phyloP scores from a whole-genome alignment of 768 basidiomycete species.

The Tulasnella sp. region DNA sequence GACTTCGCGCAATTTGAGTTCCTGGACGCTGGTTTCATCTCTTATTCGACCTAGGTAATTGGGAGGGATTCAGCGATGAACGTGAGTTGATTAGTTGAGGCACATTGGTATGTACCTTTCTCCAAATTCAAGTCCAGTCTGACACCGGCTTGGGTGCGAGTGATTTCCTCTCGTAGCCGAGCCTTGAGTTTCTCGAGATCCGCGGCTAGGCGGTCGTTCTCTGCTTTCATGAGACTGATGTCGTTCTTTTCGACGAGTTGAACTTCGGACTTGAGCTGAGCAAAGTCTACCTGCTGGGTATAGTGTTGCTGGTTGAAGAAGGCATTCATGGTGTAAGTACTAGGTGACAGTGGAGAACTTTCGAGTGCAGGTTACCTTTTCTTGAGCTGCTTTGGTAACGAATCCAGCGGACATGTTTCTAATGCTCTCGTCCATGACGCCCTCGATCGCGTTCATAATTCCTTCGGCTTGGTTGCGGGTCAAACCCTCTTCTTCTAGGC shows the following conservation, averaged over 20 bases:
- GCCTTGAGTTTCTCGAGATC: constrained; percentile 96
- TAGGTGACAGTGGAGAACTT: neutral
- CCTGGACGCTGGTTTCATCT: constrained; percentile 86
- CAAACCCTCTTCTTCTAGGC: constrained; percentile 82
- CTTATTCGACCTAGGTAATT: constrained; percentile 64
- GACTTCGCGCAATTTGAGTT: constrained; percentile 95
- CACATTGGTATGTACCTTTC: constrained; percentile 47
- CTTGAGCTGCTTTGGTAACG: constrained; percentile 94
- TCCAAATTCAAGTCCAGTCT: constrained; percentile 92
- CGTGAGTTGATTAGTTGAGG: neutral
- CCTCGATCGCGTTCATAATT: constrained; percentile 94
- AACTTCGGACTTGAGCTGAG: constrained; percentile 92
- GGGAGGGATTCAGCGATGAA: constrained; percentile 13
- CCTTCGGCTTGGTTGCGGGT: constrained; percentile 92
- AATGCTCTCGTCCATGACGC: constrained; percentile 95
- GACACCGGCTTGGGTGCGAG: constrained; percentile 87
- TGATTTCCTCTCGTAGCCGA: constrained; percentile 85
- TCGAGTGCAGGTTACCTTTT: constrained; percentile 60
- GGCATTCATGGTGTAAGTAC: neutral
- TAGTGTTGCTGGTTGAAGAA: constrained; percentile 64
- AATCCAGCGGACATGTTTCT: constrained; percentile 93
- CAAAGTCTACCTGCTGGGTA: constrained; percentile 95
- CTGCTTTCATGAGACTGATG: constrained; percentile 88
- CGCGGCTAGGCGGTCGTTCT: constrained; percentile 86
- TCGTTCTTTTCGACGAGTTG: constrained; percentile 98